Percentiles rank a stretch among this genome's conserved stretches.
Conservation (phyloP, 2,329 filamentous ascomycete species). For the Botryosphaeria dothidea region DNA sequence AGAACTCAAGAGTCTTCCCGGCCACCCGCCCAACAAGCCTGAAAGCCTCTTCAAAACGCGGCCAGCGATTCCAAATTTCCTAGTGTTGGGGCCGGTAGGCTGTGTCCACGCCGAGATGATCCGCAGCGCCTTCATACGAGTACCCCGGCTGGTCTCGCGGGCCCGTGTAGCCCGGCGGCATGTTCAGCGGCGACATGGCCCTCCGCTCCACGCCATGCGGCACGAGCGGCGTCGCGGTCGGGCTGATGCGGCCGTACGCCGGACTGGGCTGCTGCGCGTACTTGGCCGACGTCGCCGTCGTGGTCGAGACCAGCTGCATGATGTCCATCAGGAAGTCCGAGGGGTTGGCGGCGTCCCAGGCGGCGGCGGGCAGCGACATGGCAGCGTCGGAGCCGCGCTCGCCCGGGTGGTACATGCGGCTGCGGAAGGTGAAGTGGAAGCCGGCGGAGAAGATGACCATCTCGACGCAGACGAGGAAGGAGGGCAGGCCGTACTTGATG, state of each 20-base stretch:
- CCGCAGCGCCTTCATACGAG: not conserved
- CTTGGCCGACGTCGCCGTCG: not conserved
- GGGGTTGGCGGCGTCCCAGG: not conserved
- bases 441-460: constrained; percentile 26
- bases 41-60: too few species aligned
- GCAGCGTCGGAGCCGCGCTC: not conserved
- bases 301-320: not conserved
- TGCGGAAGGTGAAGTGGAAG: constrained; percentile 31
- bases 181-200: not conserved
- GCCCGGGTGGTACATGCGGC: constrained; percentile 12
- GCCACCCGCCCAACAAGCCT: too few species aligned
- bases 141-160: not conserved
- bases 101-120: not conserved
- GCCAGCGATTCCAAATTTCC: too few species aligned
- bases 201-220: not conserved
- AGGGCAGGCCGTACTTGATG: constrained; percentile 29
- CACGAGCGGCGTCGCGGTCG: not conserved
- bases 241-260: not conserved
- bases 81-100: too few species aligned
- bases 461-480: constrained; percentile 26
- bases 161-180: not conserved
- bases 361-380: not conserved
- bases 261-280: not conserved
- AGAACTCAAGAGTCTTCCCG: too few species aligned
- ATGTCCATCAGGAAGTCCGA: not conserved